Evolutionary conservation across 805 yeast genomes (phyloP).

Genomic region (Starmerella kuoi): DNA sequence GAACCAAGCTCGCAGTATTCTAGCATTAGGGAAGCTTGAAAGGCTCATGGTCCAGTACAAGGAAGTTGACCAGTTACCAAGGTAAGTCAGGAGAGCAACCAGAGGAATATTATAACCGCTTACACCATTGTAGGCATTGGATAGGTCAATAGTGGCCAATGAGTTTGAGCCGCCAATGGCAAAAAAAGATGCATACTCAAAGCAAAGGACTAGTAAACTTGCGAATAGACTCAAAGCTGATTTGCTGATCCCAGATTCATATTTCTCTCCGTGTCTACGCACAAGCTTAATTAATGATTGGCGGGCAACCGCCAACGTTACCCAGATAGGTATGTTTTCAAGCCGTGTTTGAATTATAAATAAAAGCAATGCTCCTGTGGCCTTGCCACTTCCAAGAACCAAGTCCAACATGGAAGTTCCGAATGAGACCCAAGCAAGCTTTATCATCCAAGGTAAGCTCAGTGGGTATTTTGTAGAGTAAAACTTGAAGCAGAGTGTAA

Average conservation of each 20-base stretch:
- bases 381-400: not conserved
- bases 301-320: not conserved
- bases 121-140: constrained; percentile 87
- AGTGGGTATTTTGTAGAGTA: constrained; percentile 35
- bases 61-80: constrained; percentile 78
- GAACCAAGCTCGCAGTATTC: constrained; percentile 27
- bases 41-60: constrained; percentile 54
- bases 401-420: constrained; percentile 11
- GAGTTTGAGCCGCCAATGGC: constrained; percentile 87
- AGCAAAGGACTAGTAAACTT: constrained; percentile 33
- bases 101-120: constrained; percentile 50
- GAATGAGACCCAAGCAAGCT: constrained; percentile 11
- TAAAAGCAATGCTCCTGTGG: constrained; percentile 19
- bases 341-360: constrained; percentile 45
- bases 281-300: not conserved
- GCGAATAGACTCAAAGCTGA: not conserved
- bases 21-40: constrained; percentile 28
- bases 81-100: constrained; percentile 68
- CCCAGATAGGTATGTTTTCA: constrained; percentile 44
- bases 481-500: constrained; percentile 44
- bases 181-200: constrained; percentile 72
- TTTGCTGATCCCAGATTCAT: not conserved
- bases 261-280: not conserved
- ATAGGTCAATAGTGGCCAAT: constrained; percentile 75
- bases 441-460: constrained; percentile 8